Base-by-base conservation (phyloP, 2,329 filamentous ascomycete species). In the Cladobotryum protrusum region DNA sequence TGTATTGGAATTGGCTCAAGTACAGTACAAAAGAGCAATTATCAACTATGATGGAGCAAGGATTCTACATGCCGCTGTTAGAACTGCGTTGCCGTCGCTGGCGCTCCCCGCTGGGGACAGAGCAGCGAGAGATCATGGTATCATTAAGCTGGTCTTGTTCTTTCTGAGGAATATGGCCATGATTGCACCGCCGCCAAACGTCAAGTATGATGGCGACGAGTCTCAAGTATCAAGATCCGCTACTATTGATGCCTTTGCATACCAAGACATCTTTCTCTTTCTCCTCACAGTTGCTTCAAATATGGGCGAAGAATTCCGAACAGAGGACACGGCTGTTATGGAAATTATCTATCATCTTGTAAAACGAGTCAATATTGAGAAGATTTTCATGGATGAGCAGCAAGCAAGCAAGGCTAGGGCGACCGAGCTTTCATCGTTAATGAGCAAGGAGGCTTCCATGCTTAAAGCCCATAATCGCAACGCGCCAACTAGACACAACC, bases 281-380 rank as follows among this genome's bases (percentile, higher is more conserved):
- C 70, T 99, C 18, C 73, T 97, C 47, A 95, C 90, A 0, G 74
- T 99, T 43, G 87, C 89, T 12, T 96, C 91, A 2, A 95, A 92
- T 55, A 92, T 96, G 73, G 89, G 88, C 33, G 90, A 96, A 37
- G 92, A 97, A 59, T 99, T 96, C 66, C 83, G 86, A 54, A 83
- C 84, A 14, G 89, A 97, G 59, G 92, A 97, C 63, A 83, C 92
- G 2, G 78, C 90, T n/a, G 69, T 96, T 18, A 81, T 99, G 70
- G 93, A 99, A 64, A 87, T 92, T 36, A 71, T 99, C 24, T 99
- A 96, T 67, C 89, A 97, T 59, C 67, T 99, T 1, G 79, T 97
- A 51, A 97, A 97, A 66, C 88, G 91, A 17, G 83, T 97, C 13
- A 85, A 96, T 64, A 77, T 86, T 2, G 80, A 86, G 52, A 89